These are phyloP conservation scores for Cryphonectria radicalis DNA, from an alignment of 2,329 filamentous ascomycete species.

Conservation along the genomic window DNA sequence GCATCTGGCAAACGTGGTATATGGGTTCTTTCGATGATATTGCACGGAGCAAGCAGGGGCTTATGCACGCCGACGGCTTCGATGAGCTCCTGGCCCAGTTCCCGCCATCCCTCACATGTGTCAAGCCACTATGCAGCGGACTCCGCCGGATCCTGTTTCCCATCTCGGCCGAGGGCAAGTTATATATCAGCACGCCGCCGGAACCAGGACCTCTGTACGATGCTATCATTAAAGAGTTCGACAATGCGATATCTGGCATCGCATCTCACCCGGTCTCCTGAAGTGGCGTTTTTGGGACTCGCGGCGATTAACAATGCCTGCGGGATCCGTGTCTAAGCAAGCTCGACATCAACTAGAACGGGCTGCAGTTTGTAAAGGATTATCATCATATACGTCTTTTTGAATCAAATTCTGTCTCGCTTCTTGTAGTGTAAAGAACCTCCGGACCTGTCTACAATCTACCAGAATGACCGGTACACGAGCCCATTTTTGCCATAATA, in stretches of 20 bases:
- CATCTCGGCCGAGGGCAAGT: neutral
- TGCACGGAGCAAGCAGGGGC: slow-evolving; percentile 20
- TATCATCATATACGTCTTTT: too few species aligned
- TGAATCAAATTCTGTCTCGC: too few species aligned
- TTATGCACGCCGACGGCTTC: neutral
- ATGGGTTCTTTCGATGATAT: neutral
- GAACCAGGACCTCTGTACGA: neutral
- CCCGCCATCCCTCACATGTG: neutral
- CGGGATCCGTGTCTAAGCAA: too few species aligned
- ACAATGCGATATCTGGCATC: neutral
- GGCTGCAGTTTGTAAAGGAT: too few species aligned
- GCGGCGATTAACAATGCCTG: too few species aligned
- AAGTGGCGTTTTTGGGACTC: neutral
- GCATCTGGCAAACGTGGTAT: neutral
- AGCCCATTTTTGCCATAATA: too few species aligned
- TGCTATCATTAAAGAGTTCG: neutral
- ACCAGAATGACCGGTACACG: too few species aligned
- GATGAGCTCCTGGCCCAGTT: neutral
- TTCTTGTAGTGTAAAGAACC: too few species aligned
- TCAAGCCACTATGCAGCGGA: neutral
- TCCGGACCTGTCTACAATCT: too few species aligned
- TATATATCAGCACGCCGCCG: neutral
- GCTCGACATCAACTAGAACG: too few species aligned
- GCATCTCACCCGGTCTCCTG: neutral
- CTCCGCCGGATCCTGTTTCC: neutral